Conservation (phyloP, 2,329 filamentous ascomycete species). For the Fusarium acutatum region DNA sequence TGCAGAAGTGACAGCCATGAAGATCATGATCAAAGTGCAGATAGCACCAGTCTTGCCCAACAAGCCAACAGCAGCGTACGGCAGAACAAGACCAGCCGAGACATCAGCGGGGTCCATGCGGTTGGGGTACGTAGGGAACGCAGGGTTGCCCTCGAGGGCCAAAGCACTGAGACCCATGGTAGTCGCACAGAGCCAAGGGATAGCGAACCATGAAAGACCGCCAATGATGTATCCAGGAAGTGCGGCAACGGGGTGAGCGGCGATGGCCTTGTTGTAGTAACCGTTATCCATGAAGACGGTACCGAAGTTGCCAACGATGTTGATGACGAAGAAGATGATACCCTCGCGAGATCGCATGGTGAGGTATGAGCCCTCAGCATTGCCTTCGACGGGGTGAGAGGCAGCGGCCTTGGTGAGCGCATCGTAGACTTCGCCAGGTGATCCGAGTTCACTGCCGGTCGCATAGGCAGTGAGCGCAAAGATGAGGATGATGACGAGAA, state of each 20-base stretch:
- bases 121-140: constrained; percentile 60
- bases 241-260: constrained; percentile 83
- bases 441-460: constrained; percentile 75
- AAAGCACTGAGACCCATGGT: constrained; percentile 87
- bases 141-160: constrained; percentile 68
- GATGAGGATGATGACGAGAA: constrained; percentile 84
- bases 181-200: constrained; percentile 88
- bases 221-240: constrained; percentile 90
- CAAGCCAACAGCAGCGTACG: constrained; percentile 84
- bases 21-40: constrained; percentile 39
- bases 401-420: constrained; percentile 73
- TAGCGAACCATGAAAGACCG: constrained; percentile 89
- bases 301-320: constrained; percentile 82
- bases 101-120: constrained; percentile 64
- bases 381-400: constrained; percentile 79
- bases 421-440: constrained; percentile 80
- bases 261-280: constrained; percentile 95
- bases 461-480: constrained; percentile 87
- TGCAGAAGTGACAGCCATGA: constrained; percentile 78
- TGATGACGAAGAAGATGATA: constrained; percentile 91
- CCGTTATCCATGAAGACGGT: constrained; percentile 86
- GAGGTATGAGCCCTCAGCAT: constrained; percentile 82
- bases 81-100: constrained; percentile 82
- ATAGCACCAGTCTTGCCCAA: constrained; percentile 58
- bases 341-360: constrained; percentile 80